A percentile compares a stretch with the other conserved stretches of the same genome.
phyloP scores from a whole-genome alignment of 2,329 filamentous ascomycete genomes.

The Clonostachys solani region DNA sequence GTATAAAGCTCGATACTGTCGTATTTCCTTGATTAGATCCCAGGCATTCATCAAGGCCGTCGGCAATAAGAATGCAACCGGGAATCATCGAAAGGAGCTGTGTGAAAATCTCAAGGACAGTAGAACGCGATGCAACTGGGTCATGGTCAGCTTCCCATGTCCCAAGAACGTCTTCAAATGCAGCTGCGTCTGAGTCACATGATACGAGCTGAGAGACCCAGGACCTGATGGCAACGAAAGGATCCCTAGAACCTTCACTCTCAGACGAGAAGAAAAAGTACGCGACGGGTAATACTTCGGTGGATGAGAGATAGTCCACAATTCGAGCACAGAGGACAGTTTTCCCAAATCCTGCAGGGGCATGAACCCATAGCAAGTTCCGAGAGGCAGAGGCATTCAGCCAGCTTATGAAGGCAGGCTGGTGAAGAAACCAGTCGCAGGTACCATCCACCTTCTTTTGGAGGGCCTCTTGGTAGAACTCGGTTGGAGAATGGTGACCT shows the following conservation, averaged over 20 bases:
- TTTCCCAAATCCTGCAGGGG: conserved; percentile 21
- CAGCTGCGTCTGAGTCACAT: not conserved
- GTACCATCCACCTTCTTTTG: conserved; percentile 11
- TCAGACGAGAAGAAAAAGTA: conserved; percentile 27
- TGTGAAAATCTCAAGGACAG: conserved; percentile 9
- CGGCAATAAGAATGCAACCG: conserved; percentile 14
- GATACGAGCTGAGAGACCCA: conserved; percentile 19
- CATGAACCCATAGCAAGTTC: conserved; percentile 22
- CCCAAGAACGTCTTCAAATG: conserved; percentile 6
- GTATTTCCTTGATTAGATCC: not conserved
- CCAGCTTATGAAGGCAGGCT: conserved; percentile 10
- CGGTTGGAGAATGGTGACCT: no score
- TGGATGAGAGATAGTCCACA: conserved; percentile 9
- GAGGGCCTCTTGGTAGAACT: conserved; percentile 10
- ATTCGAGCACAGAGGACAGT: conserved; percentile 22
- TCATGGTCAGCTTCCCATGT: not conserved
- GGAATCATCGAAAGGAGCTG: conserved; percentile 11
- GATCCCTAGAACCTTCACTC: conserved; percentile 12
- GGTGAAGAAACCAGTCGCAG: conserved; percentile 17
- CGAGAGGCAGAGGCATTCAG: conserved; percentile 1
- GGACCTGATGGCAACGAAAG: conserved; percentile 15
- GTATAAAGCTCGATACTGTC: not conserved
- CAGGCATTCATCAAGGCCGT: conserved; percentile 27
- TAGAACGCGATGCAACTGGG: not conserved
- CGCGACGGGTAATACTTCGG: conserved; percentile 7